Evolutionary conservation across 1,284 basidiomycete genomes (phyloP), one percentile per base, ranked within the genome.

Genomic region (Irpex rosettiformis): DNA sequence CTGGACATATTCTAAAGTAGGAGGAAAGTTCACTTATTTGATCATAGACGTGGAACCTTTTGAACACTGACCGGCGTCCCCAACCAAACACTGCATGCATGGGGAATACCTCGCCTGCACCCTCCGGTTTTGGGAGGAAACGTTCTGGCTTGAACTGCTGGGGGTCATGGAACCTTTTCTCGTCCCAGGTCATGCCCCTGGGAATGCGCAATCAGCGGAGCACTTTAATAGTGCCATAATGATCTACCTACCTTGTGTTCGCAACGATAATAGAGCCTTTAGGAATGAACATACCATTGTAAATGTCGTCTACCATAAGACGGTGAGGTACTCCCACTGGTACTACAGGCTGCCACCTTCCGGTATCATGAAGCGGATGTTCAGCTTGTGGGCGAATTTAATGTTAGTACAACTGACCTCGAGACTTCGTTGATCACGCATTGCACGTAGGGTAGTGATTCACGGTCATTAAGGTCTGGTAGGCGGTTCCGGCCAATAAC

Each of bases 101-200:
- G 10, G 54, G 53, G 48, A 45, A 30, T 4, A 25, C 30, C 40
- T 52, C 42, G 3, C 21, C 7, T 5, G n/a, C 24, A 37, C 22
- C 21, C 7, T 54, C 37, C 16, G 57, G 30, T 18, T 37, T 58
- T 16, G 29, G 22, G 30, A 62, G 53, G 37, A 43, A 58, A 18
- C 61, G 59, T 3, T 57, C 59, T 29, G 67, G 67, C 22, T 64
- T 43, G 59, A 66, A 68, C 2, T 13, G 52, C 2, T 61, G 49
- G 1, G 67, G 66, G 29, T 64, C 55, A 5, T 60, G 61, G 47
- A 63, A 68, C 2, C 54, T 52, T 2, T 33, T 49, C 5, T 48
- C 53, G 25, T 68, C 63, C 33, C 63, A 64, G 40, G 37, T 30
- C 3, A 56, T 51, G 6, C 45, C 33, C 55, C 55, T 56, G 22